phyloP scores from a whole-genome alignment of 495 filamentous ascomycete genomes.

The Aspergillus taichungensis region DNA sequence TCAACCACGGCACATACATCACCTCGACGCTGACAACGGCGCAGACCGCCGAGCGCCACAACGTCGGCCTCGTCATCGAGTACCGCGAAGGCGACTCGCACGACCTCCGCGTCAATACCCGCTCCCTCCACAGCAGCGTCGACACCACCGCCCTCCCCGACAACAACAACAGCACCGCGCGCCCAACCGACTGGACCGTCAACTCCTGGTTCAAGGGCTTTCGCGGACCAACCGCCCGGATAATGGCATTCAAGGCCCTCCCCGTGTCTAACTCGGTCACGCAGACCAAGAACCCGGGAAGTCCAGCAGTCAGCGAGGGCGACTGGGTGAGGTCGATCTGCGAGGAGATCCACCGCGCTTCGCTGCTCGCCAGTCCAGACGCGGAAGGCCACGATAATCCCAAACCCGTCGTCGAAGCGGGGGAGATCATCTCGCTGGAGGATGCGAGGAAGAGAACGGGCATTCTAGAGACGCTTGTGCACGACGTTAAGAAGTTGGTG shows the following conservation, averaged over 20 bases:
- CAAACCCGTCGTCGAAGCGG: conserved; percentile 46
- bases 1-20: conserved; percentile 79
- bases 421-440: conserved; percentile 68
- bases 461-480: conserved; percentile 72
- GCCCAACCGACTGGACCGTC: conserved; percentile 27
- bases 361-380: conserved; percentile 16
- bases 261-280: conserved; percentile 31
- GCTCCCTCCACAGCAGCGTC: conserved; percentile 58
- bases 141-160: conserved; percentile 18
- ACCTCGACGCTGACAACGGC: conserved; percentile 69
- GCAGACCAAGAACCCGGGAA: conserved; percentile 25
- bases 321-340: conserved; percentile 67
- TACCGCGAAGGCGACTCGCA: conserved; percentile 61
- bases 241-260: conserved; percentile 50
- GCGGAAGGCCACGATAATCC: conserved; percentile 7
- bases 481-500: conserved; percentile 83
- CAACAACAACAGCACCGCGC: conserved; percentile 17
- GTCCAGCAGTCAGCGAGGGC: conserved; percentile 48
- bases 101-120: conserved; percentile 70
- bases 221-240: conserved; percentile 26
- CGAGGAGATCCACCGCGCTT: conserved; percentile 43
- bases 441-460: conserved; percentile 87
- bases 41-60: conserved; percentile 65
- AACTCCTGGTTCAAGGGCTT: conserved; percentile 33
- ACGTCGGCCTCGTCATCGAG: conserved; percentile 72